Conservation (phyloP, 257 asterid species). For the Capsicum baccatum region DNA sequence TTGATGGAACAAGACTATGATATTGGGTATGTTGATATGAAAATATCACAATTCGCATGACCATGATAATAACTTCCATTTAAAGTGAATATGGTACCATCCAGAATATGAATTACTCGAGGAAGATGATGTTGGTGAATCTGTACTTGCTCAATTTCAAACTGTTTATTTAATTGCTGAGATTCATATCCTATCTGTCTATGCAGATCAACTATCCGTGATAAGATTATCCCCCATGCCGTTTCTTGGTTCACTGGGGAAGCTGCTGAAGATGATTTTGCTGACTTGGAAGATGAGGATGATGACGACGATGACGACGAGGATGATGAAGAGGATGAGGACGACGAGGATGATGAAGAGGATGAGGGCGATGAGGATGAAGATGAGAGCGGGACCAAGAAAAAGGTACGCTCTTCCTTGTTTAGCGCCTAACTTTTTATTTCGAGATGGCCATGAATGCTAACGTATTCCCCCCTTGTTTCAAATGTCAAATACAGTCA, state of each 20-base stretch:
- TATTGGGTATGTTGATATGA: constrained; percentile 59
- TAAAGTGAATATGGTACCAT: neutral
- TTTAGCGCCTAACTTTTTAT: neutral
- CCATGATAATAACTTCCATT: constrained; percentile 3
- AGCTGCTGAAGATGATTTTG: constrained; percentile 74
- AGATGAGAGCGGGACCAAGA: constrained; percentile 50
- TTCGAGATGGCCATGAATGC: neutral
- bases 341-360: constrained; percentile 46
- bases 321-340: constrained; percentile 29
- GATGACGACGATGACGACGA: constrained; percentile 31
- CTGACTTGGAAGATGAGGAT: constrained; percentile 63
- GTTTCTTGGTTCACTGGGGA: constrained; percentile 97
- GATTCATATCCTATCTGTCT: neutral
- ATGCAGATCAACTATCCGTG: constrained; percentile 83
- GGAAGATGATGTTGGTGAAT: neutral
- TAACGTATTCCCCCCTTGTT: constrained; percentile 4
- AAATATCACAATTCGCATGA: neutral
- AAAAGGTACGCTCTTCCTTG: constrained; percentile 52
- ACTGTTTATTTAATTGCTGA: neutral
- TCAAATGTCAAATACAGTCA: constrained; percentile 21
- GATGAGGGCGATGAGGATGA: constrained; percentile 30
- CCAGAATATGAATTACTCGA: neutral
- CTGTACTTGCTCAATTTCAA: neutral
- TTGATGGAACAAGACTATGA: constrained; percentile 93
- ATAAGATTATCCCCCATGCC: constrained; percentile 87